These are phyloP conservation scores for Sporothrix pseudoabietina DNA, from an alignment of 2,329 filamentous ascomycete genomes.

Conservation along the genomic window DNA sequence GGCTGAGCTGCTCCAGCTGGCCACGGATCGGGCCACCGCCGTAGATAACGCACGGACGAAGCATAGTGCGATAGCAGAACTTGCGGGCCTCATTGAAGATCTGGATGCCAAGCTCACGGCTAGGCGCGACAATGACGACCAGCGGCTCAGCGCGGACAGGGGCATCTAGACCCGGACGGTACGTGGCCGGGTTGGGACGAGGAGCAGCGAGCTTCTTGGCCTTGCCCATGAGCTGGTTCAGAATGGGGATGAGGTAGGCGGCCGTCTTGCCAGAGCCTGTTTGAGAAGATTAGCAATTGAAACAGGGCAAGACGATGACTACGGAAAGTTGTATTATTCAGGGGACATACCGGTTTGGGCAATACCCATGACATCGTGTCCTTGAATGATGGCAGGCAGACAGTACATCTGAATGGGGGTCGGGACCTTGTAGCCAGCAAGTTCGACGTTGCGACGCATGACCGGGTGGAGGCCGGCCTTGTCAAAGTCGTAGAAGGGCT, in stretches of 20 bases:
- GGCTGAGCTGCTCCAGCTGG: slow-evolving; percentile 72
- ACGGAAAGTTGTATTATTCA: neutral
- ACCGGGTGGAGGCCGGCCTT: slow-evolving; percentile 82
- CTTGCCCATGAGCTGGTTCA: slow-evolving; percentile 94
- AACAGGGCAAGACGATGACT: too few relatives aligned
- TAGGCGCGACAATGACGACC: slow-evolving; percentile 81
- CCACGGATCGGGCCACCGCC: slow-evolving; percentile 74
- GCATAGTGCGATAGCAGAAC: slow-evolving; percentile 91
- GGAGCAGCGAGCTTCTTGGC: slow-evolving; percentile 81
- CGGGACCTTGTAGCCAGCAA: slow-evolving; percentile 69
- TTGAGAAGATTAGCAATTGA: neutral
- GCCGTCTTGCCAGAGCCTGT: slow-evolving; percentile 94
- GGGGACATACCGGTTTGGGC: slow-evolving; percentile 80
- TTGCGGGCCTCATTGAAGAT: slow-evolving; percentile 94
- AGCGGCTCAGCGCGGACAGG: slow-evolving; percentile 78
- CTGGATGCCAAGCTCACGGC: slow-evolving; percentile 86
- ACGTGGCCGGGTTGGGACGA: slow-evolving; percentile 66
- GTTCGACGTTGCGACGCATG: slow-evolving; percentile 74
- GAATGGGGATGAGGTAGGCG: slow-evolving; percentile 83
- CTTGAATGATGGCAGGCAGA: slow-evolving; percentile 75
- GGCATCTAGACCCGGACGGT: slow-evolving; percentile 50
- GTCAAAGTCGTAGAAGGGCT: slow-evolving; percentile 62
- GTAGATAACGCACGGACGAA: slow-evolving; percentile 87
- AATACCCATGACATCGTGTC: slow-evolving; percentile 81
- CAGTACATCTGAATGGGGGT: slow-evolving; percentile 88